Conservation (phyloP, 1,284 basidiomycete species). For the Irpex sp. region DNA sequence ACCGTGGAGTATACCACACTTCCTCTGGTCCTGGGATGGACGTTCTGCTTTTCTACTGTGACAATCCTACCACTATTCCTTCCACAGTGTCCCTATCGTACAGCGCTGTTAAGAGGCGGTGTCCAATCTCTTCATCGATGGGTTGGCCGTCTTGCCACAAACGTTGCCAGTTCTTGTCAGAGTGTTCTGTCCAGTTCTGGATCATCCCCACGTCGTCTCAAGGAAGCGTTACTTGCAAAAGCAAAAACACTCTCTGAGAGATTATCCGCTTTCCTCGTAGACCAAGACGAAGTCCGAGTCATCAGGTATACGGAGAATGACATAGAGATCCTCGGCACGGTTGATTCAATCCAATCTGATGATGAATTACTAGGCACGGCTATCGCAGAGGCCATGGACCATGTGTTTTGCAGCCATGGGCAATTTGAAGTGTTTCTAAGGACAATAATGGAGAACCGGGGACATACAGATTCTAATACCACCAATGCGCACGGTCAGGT, state of each 20-base stretch:
- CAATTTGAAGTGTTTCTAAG: background rate
- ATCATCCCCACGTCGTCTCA: too few species aligned
- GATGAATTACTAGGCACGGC: background rate
- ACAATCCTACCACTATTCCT: background rate
- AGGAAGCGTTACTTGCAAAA: background rate
- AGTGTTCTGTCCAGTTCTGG: background rate
- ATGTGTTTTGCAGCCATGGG: background rate
- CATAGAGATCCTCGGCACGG: background rate
- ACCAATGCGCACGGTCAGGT: too few species aligned
- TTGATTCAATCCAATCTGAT: background rate
- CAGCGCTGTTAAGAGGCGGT: background rate
- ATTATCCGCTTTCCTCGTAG: background rate
- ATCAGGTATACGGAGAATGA: background rate
- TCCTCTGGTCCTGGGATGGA: background rate
- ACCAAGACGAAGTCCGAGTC: background rate
- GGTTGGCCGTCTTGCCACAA: background rate
- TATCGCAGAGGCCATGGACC: background rate
- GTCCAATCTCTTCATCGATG: background rate
- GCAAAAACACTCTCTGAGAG: background rate
- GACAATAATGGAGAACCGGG: background rate
- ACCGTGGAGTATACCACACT: background rate
- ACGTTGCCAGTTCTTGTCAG: background rate
- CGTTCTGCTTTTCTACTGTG: background rate
- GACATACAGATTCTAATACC: background rate
- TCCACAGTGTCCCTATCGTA: too few species aligned